Evolutionary conservation across 2,329 filamentous ascomycete species (phyloP).

Genomic region (Onygena corvina): DNA sequence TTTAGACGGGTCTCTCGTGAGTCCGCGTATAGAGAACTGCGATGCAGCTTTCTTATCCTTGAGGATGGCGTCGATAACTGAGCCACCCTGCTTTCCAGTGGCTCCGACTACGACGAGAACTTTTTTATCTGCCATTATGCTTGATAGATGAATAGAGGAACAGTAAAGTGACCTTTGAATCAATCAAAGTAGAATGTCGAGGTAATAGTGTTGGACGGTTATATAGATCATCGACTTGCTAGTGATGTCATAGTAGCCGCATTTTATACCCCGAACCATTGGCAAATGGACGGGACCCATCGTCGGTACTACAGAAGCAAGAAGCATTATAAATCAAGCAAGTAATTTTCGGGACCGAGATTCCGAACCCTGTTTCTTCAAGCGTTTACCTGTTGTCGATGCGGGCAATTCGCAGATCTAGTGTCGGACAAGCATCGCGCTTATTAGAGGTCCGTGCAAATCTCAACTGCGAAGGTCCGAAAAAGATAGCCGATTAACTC

Average conservation of each 20-base stretch:
- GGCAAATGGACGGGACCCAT: too few species aligned
- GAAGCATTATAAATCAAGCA: too few species aligned
- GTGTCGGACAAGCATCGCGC: too few species aligned
- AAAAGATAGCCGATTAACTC: not conserved
- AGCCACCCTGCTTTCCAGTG: conserved; percentile 43
- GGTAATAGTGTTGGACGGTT: too few species aligned
- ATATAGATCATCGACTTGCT: not conserved
- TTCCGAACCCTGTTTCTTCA: too few species aligned
- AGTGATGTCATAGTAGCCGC: not conserved
- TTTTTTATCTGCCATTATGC: conserved; percentile 3
- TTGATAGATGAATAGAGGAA: too few species aligned
- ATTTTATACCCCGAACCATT: not conserved
- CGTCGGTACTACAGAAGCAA: too few species aligned
- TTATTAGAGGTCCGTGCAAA: too few species aligned
- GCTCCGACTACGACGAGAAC: conserved; percentile 40
- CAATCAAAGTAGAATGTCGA: not conserved
- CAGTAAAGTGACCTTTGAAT: not conserved
- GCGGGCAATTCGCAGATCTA: too few species aligned
- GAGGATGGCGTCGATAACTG: conserved; percentile 37
- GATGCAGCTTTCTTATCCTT: conserved; percentile 35
- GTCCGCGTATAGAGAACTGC: conserved; percentile 39
- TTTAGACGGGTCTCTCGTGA: conserved; percentile 38
- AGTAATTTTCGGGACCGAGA: too few species aligned
- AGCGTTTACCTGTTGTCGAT: too few species aligned
- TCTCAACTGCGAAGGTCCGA: too few species aligned